Percentiles rank a stretch among this genome's conserved stretches.
These are phyloP conservation scores for Acidiella bohemica DNA, from an alignment of 495 filamentous ascomycete genomes.

Conservation along the genomic window DNA sequence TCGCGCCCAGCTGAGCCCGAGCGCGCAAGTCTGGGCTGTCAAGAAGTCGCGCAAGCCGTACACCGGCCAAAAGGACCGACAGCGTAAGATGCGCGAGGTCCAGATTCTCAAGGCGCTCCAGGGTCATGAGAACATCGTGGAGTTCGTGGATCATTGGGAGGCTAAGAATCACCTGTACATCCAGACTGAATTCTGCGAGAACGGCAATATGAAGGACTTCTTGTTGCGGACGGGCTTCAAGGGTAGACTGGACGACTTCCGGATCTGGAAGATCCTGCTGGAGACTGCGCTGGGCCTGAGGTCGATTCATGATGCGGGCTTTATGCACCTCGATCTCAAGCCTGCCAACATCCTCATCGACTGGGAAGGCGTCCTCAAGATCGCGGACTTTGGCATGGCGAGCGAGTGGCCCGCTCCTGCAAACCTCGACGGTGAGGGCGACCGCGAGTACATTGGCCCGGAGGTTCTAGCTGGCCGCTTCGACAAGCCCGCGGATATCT, in stretches of 20 bases:
- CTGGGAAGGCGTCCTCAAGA: constrained; percentile 83
- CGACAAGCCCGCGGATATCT: constrained; percentile 86
- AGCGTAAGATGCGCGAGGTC: constrained; percentile 69
- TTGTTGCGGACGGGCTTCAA: constrained; percentile 62
- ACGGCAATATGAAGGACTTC: constrained; percentile 77
- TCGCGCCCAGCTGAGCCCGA: constrained; percentile 21
- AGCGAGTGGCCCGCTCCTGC: constrained; percentile 59
- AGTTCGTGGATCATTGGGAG: constrained; percentile 77
- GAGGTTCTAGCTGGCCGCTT: constrained; percentile 73
- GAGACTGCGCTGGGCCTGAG: constrained; percentile 73
- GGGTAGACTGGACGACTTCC: constrained; percentile 85
- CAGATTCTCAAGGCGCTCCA: constrained; percentile 55
- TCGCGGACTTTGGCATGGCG: constrained; percentile 92
- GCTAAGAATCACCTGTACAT: constrained; percentile 73
- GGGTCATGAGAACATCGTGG: constrained; percentile 67
- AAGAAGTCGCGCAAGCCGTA: constrained; percentile 82
- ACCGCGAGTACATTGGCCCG: constrained; percentile 88
- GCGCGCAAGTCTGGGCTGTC: constrained; percentile 63
- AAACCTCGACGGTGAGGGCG: constrained; percentile 79
- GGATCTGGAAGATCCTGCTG: constrained; percentile 93
- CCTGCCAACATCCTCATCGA: constrained; percentile 88
- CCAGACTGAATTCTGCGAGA: constrained; percentile 90
- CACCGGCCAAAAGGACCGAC: constrained; percentile 57
- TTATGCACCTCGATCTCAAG: constrained; percentile 90
- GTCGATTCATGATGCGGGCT: constrained; percentile 74